Conservation (phyloP, 116 monocot species). For the Iris pallida region DNA sequence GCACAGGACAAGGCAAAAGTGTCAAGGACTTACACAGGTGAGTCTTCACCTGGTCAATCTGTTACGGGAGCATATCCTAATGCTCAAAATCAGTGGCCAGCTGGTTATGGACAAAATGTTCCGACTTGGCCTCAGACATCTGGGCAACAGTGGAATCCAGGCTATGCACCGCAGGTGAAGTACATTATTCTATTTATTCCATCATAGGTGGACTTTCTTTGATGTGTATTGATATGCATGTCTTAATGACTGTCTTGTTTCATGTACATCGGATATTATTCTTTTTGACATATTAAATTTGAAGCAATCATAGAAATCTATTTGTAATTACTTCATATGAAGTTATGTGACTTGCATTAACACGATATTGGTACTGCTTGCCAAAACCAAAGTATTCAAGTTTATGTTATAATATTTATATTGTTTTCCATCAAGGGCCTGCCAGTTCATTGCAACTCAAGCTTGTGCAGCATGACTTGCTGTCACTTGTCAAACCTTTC, state of each 20-base stretch:
- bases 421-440: no score
- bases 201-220: neutral
- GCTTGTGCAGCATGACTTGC: no score
- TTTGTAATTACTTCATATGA: no score
- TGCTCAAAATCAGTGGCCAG: constrained; percentile 64
- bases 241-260: no score
- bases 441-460: no score
- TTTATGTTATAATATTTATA: no score
- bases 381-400: constrained; percentile 55
- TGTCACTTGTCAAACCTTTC: no score
- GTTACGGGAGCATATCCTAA: constrained; percentile 56
- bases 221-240: neutral
- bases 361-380: constrained; percentile 4
- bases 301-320: no score
- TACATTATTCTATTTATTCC: neutral
- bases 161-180: constrained; percentile 77
- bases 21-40: constrained; percentile 37
- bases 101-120: constrained; percentile 51
- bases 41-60: constrained; percentile 40
- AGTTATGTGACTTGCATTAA: no score
- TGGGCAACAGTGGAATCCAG: constrained; percentile 75
- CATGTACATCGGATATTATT: no score
- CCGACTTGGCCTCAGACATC: constrained; percentile 54
- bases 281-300: no score
- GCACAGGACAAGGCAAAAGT: constrained; percentile 68